Evolutionary conservation across 495 filamentous ascomycete species (phyloP), one percentile per base, ranked within the genome.

Genomic region (Aspergillus campestris): DNA sequence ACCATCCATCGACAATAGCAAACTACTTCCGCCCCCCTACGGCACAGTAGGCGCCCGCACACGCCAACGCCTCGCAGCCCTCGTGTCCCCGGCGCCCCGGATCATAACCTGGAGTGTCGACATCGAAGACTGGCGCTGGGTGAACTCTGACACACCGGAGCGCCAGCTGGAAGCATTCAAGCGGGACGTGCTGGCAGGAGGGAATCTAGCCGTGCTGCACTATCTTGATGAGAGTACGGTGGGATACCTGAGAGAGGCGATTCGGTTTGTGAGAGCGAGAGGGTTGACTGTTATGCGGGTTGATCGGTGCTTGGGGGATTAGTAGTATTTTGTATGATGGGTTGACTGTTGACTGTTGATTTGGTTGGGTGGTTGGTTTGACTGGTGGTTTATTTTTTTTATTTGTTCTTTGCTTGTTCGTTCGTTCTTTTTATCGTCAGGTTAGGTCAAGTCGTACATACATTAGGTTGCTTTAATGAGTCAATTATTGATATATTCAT

Each of bases 111-210:
- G 85, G 85, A 80, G 73, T 50, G 79, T 89, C 18, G 85, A 90
- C 50, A 78, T 86, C 11, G 82, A 87, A 62, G 85, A 89, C 60
- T 89, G 84, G 83, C 53, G 84, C 3, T 89, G 82, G 81, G 83
- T 79, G 0, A 60, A 75, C 51, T 72, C 66, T 0, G 42, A 61
- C 12, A 86, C 81, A n/a, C 85, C 85, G 0, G 77, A 84, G 61
- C 79, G 80, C 56, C 85, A 89, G 65, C 65, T 88, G 0, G 81
- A 82, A 6, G 82, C 83, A n/a, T 89, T 89, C 61, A 71, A 77
- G 53, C 69, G 79, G 0, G 80, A 84, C 56, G 67, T 89, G 0
- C 66, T 60, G 3, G 72, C 69, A 38, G 85, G 85, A 0, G 85
- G 85, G 0, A 82, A 85, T 54, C 66, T 89, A 46, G 80, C 85